Evolutionary conservation across 768 basidiomycete species (phyloP), one percentile per base, ranked within the genome.

Genomic region (Tylopilus plumbeoviolaceoides): DNA sequence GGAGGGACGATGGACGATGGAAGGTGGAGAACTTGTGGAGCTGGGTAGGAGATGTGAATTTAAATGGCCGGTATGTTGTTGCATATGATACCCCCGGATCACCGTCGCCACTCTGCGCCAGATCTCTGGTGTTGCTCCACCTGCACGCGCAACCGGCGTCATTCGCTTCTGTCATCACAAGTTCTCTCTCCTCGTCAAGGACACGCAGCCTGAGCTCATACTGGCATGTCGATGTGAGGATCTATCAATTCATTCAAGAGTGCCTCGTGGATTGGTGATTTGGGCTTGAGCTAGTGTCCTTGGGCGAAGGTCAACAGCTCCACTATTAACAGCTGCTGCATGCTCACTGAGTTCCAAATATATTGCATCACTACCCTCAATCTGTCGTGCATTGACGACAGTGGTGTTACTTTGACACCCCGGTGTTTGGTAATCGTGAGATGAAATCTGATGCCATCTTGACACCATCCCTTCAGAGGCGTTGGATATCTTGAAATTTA

Each of bases 121-220:
- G 42, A 44, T 45, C 44, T 51, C 41, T 59, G 56, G 57, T 41
- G 6, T 53, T 56, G 69, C 64, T 68, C 68, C 66, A 69, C 69
- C 46, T 53, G 52, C 47, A 47, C 46, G 51, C 49, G 51, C 47
- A 62, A 54, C 59, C 46, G 39, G 53, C 51, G 50, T 30, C 44
- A 54, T 30, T 44, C 46, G 33, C 35, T 43, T 53, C 33, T 48
- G 54, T 47, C 51, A 58, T 53, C 47, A 11, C 44, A 41, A 47
- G n/a, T 47, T 33, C 20, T 33, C 39, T n/a, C 28, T 21, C 35
- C 27, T 55, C 11, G 23, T 39, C 27, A 42, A 30, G 27, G 11
- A 40, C 39, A 48, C 18, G 38, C 36, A 23, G 23, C 23, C 23
- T 23, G 20, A 12, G 41, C 27, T 40, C 36, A 39, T 20, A 31